Conservation (phyloP, 305 asterid species). For the Fraxinus xanthoxyloides region DNA sequence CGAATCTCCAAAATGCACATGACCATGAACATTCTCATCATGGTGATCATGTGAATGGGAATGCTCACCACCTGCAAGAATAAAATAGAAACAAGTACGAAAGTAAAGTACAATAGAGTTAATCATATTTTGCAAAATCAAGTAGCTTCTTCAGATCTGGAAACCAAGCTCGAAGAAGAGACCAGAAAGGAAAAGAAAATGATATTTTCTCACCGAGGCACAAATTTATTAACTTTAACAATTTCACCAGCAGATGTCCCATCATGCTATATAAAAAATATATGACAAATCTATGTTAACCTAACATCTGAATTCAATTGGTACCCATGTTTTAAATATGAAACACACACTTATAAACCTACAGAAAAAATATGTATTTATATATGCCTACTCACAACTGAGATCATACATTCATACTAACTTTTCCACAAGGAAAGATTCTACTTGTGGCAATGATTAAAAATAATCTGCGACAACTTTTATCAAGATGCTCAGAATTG, state of each 20-base stretch:
- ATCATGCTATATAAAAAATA: background rate
- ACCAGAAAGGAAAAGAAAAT: conserved; percentile 7
- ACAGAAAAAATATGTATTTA: background rate
- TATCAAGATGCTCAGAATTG: background rate
- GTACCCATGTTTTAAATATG: background rate
- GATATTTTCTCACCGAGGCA: background rate
- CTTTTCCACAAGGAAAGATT: background rate
- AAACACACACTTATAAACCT: background rate
- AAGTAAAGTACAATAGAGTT: conserved; percentile 1
- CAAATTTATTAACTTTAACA: conserved; percentile 1
- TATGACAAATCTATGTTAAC: background rate
- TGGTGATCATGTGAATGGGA: conserved; percentile 77
- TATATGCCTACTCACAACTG: background rate
- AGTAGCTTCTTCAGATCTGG: background rate
- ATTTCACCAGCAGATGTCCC: background rate
- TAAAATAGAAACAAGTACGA: conserved; percentile 3
- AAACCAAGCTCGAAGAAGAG: conserved; percentile 19
- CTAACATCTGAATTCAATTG: background rate
- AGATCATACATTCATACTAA: background rate
- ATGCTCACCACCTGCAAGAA: conserved; percentile 74
- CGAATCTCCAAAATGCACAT: conserved; percentile 49
- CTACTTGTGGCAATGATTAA: background rate
- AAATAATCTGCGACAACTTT: background rate
- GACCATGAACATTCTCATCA: conserved; percentile 49
- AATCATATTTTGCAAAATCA: background rate